Evolutionary conservation across 2,329 filamentous ascomycete species (phyloP), one percentile per base, ranked within the genome.

Genomic region (Pyrenochaeta sp.): DNA sequence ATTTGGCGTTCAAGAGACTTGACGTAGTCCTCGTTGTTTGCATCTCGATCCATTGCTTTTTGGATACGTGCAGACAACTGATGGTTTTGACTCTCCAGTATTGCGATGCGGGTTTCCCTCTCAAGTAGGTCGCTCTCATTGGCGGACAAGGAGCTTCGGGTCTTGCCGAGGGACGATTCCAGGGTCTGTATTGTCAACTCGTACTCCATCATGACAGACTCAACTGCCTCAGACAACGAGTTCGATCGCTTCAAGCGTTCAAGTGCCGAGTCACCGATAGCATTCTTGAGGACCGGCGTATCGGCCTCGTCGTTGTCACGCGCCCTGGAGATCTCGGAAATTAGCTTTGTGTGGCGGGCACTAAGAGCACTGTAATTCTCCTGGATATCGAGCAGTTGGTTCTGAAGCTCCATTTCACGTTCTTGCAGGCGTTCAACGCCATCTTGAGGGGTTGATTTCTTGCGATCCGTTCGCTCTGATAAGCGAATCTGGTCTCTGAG

Each of bases 131-230:
- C 87, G 41, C 91, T 94, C 70, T 99, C 95, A 0, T 89, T 92
- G 53, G 78, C 87, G 8, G 94, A 88, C 19, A 99, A 78, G 0
- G 89, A 90, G 22, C 88, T 81, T 44, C 94, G 84, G 1, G 94
- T 97, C 63, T 85, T 94, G 0, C 92, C 92, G 10, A 99, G 82
- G 2, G 92, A 96, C 36, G 91, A 86, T 71, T 99, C 94, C 11
- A 99, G 81, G 39, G 84, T 88, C 69, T 97, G 92, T 35, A 99
- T 99, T 0, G 95, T 99, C 79, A 96, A 97, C 71, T 99, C 95
- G 67, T 99, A 99, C 72, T 99, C 94, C 35, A 97, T 77, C 3
- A 99, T 90, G 15, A 99, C 90, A 65, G 96, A 89, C 64, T 99
- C 94, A 14, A 99, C 93, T 19, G 93, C 93, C 67, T 96, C 88